A percentile compares a stretch with the other conserved stretches of the same genome.
These are phyloP conservation scores for Bassia scoparia DNA, from an alignment of 148 eudicot genomes.

Conservation along the genomic window DNA sequence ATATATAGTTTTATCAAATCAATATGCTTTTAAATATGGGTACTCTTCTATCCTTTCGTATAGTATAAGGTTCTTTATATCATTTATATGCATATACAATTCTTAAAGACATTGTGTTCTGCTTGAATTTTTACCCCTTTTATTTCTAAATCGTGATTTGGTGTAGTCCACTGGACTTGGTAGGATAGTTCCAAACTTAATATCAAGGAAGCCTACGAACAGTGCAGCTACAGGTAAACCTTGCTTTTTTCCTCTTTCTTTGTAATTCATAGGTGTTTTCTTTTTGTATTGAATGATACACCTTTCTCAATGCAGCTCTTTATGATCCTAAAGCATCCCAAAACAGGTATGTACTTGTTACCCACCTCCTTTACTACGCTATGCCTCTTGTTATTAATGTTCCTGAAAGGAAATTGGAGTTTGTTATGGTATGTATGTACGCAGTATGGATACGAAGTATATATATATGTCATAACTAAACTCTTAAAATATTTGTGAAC, in stretches of 20 bases:
- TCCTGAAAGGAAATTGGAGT: no score
- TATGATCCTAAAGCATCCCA: slow-evolving; percentile 85
- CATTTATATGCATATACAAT: neutral
- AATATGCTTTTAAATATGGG: no score
- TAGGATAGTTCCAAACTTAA: slow-evolving; percentile 84
- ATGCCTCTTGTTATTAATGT: no score
- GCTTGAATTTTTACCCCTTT: neutral
- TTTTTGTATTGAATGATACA: neutral
- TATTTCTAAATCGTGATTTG: slow-evolving; percentile 24
- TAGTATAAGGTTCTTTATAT: no score
- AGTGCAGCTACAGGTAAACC: slow-evolving; percentile 85
- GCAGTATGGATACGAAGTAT: no score
- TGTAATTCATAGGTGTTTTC: neutral
- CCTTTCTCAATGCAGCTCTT: slow-evolving; percentile 59
- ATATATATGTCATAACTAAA: no score
- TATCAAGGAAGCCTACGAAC: slow-evolving; percentile 92
- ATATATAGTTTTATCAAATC: no score
- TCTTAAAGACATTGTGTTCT: neutral
- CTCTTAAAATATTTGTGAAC: no score
- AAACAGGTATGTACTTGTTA: no score
- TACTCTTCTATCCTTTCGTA: no score
- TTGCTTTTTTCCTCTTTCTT: neutral
- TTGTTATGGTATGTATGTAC: no score
- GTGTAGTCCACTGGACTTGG: slow-evolving; percentile 93
- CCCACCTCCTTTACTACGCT: no score